Evolutionary conservation across 2,329 filamentous ascomycete genomes (phyloP).

Genomic region (Lizonia empirigonia): DNA sequence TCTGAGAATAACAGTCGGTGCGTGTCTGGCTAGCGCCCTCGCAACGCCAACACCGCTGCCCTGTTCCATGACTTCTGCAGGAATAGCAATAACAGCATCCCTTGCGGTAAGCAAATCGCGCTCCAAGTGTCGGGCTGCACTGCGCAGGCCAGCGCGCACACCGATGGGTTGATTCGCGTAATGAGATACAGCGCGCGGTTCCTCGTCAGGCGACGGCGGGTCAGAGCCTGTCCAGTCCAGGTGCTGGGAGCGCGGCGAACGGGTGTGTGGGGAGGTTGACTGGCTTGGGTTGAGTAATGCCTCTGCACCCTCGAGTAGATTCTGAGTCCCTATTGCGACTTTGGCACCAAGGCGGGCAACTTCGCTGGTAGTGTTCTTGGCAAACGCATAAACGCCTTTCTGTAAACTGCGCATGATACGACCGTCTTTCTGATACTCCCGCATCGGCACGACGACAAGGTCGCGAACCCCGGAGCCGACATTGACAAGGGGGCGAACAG

Average conservation of each 20-base stretch:
- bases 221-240: constrained; percentile 59
- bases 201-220: constrained; percentile 68
- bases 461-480: constrained; percentile 86
- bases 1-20: constrained; percentile 90
- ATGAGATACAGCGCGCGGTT: constrained; percentile 79
- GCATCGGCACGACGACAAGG: constrained; percentile 85
- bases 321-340: constrained; percentile 91
- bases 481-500: constrained; percentile 88
- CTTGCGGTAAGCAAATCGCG: constrained; percentile 84
- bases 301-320: constrained; percentile 87
- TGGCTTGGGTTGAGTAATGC: constrained; percentile 65
- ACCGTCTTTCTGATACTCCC: constrained; percentile 92
- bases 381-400: constrained; percentile 88
- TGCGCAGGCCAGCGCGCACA: constrained; percentile 82
- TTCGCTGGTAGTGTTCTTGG: constrained; percentile 90
- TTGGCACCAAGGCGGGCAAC: constrained; percentile 95
- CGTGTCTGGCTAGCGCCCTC: constrained; percentile 75
- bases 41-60: constrained; percentile 80
- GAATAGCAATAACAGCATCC: constrained; percentile 93
- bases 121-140: constrained; percentile 80
- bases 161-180: constrained; percentile 95
- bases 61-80: constrained; percentile 87
- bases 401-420: constrained; percentile 88
- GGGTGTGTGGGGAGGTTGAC: constrained; percentile 36
- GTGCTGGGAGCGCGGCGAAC: constrained; percentile 25